Percentiles rank a stretch among this genome's conserved stretches.
Evolutionary conservation across 2,329 filamentous ascomycete species (phyloP).

Genomic region (Colletotrichum sp.): DNA sequence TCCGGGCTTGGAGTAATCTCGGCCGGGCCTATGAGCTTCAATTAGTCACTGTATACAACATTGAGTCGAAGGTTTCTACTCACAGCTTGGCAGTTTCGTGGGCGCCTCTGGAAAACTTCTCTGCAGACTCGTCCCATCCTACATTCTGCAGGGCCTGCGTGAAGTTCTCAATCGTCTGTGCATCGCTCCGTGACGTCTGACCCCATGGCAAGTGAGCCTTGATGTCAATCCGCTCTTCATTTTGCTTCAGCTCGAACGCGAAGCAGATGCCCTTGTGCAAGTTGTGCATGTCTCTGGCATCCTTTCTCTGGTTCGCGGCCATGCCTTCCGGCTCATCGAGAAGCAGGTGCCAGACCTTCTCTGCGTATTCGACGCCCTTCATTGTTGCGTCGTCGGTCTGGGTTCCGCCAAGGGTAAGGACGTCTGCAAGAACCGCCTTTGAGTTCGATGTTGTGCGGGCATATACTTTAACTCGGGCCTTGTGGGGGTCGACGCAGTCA

Average conservation of each 20-base stretch:
- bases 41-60: background rate
- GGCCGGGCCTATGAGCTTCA: background rate
- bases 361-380: conserved; percentile 23
- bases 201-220: conserved; percentile 12
- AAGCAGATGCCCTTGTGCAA: conserved; percentile 26
- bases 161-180: conserved; percentile 8
- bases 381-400: conserved; percentile 24
- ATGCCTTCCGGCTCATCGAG: conserved; percentile 26
- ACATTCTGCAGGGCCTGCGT: background rate
- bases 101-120: background rate
- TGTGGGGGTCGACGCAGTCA: conserved; percentile 26
- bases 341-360: conserved; percentile 27
- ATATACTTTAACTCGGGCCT: conserved; percentile 29
- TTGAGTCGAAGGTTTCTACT: background rate
- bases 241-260: conserved; percentile 26
- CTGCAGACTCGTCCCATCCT: background rate
- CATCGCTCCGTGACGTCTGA: conserved; percentile 7
- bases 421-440: conserved; percentile 22
- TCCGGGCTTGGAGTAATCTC: conserved; percentile 3
- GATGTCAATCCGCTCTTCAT: conserved; percentile 15
- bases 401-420: conserved; percentile 27
- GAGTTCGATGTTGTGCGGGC: conserved; percentile 23
- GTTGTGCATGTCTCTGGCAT: conserved; percentile 1
- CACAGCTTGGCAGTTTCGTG: background rate
- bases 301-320: conserved; percentile 15